These are phyloP conservation scores for Haberlea rhodopensis DNA, from an alignment of 257 asterid genomes.

Conservation along the genomic window DNA sequence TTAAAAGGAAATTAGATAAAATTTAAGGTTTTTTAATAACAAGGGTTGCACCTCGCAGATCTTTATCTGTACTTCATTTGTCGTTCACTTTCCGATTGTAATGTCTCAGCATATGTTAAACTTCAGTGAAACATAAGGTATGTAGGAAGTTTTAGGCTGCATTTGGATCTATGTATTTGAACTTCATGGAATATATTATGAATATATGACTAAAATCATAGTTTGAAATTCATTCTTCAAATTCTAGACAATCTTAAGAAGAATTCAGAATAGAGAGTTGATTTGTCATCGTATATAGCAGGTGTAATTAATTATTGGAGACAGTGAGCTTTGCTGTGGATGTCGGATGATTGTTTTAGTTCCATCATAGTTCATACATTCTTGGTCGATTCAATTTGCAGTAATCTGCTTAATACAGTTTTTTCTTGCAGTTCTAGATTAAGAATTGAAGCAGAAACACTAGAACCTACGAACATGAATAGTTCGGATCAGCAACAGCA, in stretches of 20 bases:
- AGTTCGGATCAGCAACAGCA: conserved; percentile 41
- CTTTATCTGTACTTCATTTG: background rate
- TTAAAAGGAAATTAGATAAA: background rate
- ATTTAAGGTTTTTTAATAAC: too few relatives aligned
- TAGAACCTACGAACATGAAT: conserved; percentile 34
- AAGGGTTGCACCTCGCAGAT: background rate
- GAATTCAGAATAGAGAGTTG: background rate
- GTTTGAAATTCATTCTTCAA: background rate
- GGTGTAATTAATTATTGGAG: background rate
- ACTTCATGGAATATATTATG: background rate
- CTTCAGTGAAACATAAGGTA: background rate
- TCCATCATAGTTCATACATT: background rate
- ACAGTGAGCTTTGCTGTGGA: background rate
- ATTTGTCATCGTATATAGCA: background rate
- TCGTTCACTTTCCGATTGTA: background rate
- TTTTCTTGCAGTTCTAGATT: conserved; percentile 22
- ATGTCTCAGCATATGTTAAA: background rate
- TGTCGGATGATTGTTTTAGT: background rate
- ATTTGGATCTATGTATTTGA: background rate
- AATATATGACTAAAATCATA: background rate
- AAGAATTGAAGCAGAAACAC: conserved; percentile 14
- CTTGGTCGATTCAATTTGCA: background rate
- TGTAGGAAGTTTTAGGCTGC: background rate
- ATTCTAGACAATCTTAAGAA: background rate
- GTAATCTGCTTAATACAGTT: background rate